phyloP scores from a whole-genome alignment of 2,329 filamentous ascomycete species.

The Neoscytalidium dimidiatum region DNA sequence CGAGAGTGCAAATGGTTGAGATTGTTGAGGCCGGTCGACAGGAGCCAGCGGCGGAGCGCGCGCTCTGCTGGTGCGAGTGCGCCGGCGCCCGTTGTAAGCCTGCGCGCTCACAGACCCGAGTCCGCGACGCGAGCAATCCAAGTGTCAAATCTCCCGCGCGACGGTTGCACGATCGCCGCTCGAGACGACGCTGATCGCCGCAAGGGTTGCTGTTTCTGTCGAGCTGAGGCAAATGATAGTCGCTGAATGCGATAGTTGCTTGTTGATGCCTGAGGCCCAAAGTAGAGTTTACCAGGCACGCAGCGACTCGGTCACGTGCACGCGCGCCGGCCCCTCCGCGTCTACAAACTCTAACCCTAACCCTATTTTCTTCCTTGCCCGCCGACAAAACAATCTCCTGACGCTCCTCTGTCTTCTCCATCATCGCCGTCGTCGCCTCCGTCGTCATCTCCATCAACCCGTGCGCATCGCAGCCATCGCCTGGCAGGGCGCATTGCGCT shows the following conservation, averaged over 20 bases:
- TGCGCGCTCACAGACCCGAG: too few species aligned
- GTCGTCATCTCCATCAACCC: background rate
- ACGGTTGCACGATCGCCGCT: constrained; percentile 9
- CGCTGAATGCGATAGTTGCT: background rate
- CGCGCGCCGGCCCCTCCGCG: background rate
- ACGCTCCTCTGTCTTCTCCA: background rate
- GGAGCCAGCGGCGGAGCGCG: background rate
- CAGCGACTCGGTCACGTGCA: background rate
- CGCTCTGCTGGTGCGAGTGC: background rate
- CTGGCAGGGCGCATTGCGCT: background rate
- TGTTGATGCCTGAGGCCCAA: background rate
- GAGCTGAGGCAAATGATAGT: background rate
- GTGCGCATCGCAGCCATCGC: background rate
- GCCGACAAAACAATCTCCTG: background rate
- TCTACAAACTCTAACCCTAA: background rate
- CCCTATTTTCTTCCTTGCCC: background rate
- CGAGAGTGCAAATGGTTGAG: background rate
- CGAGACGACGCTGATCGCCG: constrained; percentile 9
- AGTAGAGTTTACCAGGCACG: background rate
- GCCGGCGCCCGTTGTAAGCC: background rate
- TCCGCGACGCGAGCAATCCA: background rate
- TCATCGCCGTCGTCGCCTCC: background rate
- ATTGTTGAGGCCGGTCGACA: background rate
- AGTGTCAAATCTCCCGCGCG: constrained; percentile 13
- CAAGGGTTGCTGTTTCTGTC: constrained; percentile 6